Base-by-base conservation (phyloP, 352 stramenopile species). In the Phytophthora capsici region DNA sequence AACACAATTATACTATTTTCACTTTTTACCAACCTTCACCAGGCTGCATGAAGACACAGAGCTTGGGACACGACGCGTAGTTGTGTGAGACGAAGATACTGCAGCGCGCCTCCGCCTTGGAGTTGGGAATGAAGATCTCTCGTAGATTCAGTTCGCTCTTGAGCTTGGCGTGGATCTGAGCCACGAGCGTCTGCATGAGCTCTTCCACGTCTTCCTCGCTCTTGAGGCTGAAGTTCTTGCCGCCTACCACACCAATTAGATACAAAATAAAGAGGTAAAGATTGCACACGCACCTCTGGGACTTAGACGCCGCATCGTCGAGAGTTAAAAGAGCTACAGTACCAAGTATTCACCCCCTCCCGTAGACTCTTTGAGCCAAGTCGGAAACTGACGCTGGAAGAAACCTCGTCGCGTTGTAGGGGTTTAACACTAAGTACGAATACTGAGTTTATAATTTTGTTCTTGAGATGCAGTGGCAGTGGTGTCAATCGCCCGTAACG, bases 121-220 rank as follows among this genome's bases (percentile, higher is more conserved):
- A 89, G 69, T 93, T 95, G 13, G 88, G 88, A 63, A 96, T 96
- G 64, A 90, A 95, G 50, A 93, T 90, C 69, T 96, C 88, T 61
- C 83, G 82, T 55, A 96, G 65, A 19, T 82, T 78, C 16, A 96
- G 72, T 62, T 96, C 88, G 43, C 85, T 91, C 69, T 93, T 93
- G 57, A 96, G 78, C 54, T 94, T 94, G 57, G 81, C 59, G 69
- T 96, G 88, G 59, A 96, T 94, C 64, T 94, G 86, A 23, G 80
- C 81, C 50, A 94, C 72, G 13, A 94, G 77, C 56, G 82, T 84
- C 74, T 94, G 86, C 79, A 94, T 89, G 37, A 94, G 78, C 67
- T 94, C 86, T 62, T 94, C 84, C 44, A 94, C 68, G 55, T 94
- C 86, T 56, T 94, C 84, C 44, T 94, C 84, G 57, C 77, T 93